These are phyloP conservation scores for Russula sp. DNA, from an alignment of 768 basidiomycete genomes.

Conservation along the genomic window DNA sequence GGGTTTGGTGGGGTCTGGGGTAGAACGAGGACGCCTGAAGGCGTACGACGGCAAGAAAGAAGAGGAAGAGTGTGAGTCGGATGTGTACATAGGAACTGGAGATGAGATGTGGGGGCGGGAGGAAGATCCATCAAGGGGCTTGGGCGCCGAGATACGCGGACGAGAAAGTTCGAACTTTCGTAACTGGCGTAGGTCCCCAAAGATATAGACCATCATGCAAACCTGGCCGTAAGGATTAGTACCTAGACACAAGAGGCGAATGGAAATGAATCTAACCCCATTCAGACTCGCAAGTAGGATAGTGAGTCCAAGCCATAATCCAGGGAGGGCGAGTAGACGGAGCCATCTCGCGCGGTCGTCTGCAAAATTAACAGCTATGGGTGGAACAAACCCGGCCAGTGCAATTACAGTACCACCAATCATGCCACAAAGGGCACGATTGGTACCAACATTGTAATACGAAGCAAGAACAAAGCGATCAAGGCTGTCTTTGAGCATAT, in stretches of 20 bases:
- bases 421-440: slow-evolving; percentile 62
- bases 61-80: slow-evolving; percentile 9
- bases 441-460: slow-evolving; percentile 63
- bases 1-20: not conserved
- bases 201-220: slow-evolving; percentile 71
- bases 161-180: slow-evolving; percentile 71
- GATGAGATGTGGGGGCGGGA: slow-evolving; percentile 16
- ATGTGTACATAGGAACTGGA: slow-evolving; percentile 6
- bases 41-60: slow-evolving; percentile 16
- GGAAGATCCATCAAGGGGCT: slow-evolving; percentile 16
- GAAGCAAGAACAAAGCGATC: slow-evolving; percentile 61
- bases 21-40: slow-evolving; percentile 5
- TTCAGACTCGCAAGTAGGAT: slow-evolving; percentile 56
- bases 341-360: slow-evolving; percentile 45
- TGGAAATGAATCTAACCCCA: slow-evolving; percentile 38
- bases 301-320: slow-evolving; percentile 62
- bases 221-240: slow-evolving; percentile 26
- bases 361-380: slow-evolving; percentile 38
- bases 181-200: slow-evolving; percentile 72
- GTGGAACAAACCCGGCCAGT: slow-evolving; percentile 35
- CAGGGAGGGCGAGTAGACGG: slow-evolving; percentile 54
- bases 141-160: slow-evolving; percentile 50
- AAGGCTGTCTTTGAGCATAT: slow-evolving; percentile 56
- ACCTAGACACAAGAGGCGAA: not conserved
- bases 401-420: slow-evolving; percentile 49